These are phyloP conservation scores for Coffea humblotiana DNA, from an alignment of 305 asterid species.

Conservation along the genomic window DNA sequence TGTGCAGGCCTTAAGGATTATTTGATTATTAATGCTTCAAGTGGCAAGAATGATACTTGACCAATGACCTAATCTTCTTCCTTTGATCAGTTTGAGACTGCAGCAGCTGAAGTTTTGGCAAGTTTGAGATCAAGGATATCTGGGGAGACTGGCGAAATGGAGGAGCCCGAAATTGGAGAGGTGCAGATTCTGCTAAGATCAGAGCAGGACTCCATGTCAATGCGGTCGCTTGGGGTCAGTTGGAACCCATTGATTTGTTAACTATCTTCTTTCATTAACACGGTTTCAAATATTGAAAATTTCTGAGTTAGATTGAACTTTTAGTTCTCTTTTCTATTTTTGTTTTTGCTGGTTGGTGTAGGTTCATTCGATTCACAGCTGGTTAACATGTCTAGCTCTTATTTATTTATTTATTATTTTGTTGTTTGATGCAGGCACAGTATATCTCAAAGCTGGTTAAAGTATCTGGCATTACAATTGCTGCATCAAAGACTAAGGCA, in stretches of 20 bases:
- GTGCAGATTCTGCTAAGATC: constrained; percentile 90
- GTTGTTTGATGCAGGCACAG: constrained; percentile 62
- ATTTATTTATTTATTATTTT: background rate
- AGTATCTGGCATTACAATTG: constrained; percentile 91
- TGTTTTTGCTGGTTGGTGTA: constrained; percentile 22
- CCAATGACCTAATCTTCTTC: background rate
- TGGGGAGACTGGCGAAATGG: constrained; percentile 84
- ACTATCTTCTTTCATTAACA: constrained; percentile 7
- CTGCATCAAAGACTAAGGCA: constrained; percentile 98
- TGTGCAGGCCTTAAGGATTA: background rate
- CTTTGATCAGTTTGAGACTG: constrained; percentile 74
- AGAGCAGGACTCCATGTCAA: constrained; percentile 81
- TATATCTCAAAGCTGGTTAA: constrained; percentile 87
- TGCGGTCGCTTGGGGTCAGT: constrained; percentile 92
- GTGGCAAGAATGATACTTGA: background rate
- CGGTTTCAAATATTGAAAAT: background rate
- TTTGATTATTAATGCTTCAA: background rate
- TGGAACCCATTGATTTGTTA: constrained; percentile 13
- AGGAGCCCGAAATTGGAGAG: constrained; percentile 87
- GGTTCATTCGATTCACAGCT: constrained; percentile 84
- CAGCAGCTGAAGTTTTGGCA: constrained; percentile 87
- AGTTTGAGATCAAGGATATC: constrained; percentile 79
- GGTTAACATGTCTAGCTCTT: constrained; percentile 64
- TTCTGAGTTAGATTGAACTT: background rate
- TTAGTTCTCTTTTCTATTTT: constrained; percentile 2